A percentile compares a stretch with the other conserved stretches of the same genome.
phyloP scores from a whole-genome alignment of 2,329 filamentous ascomycete genomes.

The Microsporum ferrugineum region DNA sequence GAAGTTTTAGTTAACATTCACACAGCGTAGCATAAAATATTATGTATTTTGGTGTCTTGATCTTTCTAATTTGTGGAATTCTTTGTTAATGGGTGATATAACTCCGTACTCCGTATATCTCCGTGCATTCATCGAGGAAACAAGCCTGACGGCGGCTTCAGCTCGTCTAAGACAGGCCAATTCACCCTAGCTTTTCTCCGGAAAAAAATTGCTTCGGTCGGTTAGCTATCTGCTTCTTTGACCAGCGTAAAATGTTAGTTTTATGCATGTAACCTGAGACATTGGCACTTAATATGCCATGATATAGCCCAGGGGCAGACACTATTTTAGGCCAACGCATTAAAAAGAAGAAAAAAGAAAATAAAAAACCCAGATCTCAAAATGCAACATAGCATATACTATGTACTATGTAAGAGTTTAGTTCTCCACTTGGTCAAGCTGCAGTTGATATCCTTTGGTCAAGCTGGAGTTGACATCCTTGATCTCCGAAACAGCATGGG shows the following conservation, averaged over 20 bases:
- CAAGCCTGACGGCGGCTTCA: not conserved
- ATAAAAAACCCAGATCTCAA: not conserved
- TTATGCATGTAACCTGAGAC: not conserved
- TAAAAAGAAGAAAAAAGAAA: not conserved
- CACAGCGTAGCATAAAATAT: not conserved
- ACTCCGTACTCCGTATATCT: too few species aligned
- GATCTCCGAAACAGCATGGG: not conserved
- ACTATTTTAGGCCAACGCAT: not conserved
- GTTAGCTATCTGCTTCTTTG: not conserved
- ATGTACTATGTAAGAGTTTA: too few species aligned
- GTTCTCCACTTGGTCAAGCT: not conserved
- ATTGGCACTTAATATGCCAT: not conserved
- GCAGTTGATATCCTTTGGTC: not conserved
- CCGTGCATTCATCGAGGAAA: too few species aligned
- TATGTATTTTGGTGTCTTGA: not conserved
- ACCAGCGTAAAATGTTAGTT: too few species aligned
- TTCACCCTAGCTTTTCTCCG: not conserved
- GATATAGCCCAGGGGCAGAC: not conserved
- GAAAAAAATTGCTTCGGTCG: not conserved
- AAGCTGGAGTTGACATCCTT: not conserved
- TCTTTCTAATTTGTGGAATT: not conserved
- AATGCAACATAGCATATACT: too few species aligned
- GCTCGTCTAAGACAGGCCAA: not conserved
- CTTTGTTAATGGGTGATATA: too few species aligned
- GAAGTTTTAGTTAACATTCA: not conserved